phyloP scores from a whole-genome alignment of 164 flowering plant genomes.

The Magnolia changhungtana region DNA sequence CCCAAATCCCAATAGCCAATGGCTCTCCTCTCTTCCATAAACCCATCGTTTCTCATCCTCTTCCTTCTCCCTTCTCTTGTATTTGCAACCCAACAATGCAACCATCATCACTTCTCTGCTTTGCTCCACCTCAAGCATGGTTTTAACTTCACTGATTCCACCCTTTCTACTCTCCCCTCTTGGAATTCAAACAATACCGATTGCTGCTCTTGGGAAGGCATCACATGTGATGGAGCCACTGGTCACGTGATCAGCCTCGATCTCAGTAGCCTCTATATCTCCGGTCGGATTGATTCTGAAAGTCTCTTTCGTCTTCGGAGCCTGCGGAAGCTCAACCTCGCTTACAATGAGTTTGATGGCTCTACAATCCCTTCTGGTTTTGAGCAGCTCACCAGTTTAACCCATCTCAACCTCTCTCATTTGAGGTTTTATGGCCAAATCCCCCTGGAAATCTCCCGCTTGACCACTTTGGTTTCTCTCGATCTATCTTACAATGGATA shows the following conservation, averaged over 20 bases:
- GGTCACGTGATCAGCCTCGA: conserved; percentile 34
- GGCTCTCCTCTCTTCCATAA: not conserved
- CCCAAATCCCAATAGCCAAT: too few relatives aligned
- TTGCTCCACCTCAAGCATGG: conserved; percentile 11
- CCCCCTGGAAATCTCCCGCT: conserved; percentile 28
- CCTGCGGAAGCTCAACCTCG: conserved; percentile 38
- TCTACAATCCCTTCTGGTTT: conserved; percentile 34
- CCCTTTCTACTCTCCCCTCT: conserved; percentile 12
- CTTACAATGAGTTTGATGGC: conserved; percentile 27
- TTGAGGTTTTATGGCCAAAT: conserved; percentile 40
- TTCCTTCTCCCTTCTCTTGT: not conserved
- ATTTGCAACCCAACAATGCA: conserved; percentile 20
- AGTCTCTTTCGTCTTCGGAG: not conserved
- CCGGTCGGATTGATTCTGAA: conserved; percentile 5
- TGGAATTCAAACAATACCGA: conserved; percentile 32
- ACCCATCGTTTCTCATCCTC: not conserved
- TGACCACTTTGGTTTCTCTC: conserved; percentile 26
- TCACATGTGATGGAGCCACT: conserved; percentile 22
- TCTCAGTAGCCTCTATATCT: conserved; percentile 28
- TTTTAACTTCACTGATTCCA: not conserved
- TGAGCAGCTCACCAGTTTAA: conserved; percentile 24
- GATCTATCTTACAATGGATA: not conserved
- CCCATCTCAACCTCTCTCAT: conserved; percentile 38
- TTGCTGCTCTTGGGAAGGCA: conserved; percentile 40
- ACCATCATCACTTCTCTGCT: conserved; percentile 26